A percentile compares a stretch with the other conserved stretches of the same genome.
phyloP scores from a whole-genome alignment of 1,139 yeast species.

The Diutina siamensis region DNA sequence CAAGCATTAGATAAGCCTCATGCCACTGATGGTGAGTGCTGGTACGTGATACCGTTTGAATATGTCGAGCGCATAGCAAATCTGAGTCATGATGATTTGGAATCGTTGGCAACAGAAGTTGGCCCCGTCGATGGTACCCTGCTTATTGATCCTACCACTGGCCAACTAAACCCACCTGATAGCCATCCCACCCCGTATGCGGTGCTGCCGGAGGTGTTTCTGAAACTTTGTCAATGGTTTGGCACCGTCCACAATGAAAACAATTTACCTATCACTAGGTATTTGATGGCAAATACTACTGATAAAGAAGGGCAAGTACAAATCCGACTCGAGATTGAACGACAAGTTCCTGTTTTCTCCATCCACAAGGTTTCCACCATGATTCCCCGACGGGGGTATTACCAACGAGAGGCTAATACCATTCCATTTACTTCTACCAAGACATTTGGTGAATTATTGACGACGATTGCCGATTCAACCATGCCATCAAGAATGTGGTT shows the following conservation, averaged over 20 bases:
- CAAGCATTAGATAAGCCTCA: neutral
- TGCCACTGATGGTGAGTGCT: slow-evolving; percentile 1
- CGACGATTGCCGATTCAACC: slow-evolving; percentile 12
- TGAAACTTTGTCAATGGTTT: slow-evolving; percentile 1
- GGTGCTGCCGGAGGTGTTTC: slow-evolving; percentile 3
- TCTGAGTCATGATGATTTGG: neutral
- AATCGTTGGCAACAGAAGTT: neutral
- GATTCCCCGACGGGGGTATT: slow-evolving; percentile 9
- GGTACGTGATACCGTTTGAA: neutral
- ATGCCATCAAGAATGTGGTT: slow-evolving; percentile 26
- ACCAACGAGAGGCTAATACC: slow-evolving; percentile 10
- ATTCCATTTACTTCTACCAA: slow-evolving; percentile 13
- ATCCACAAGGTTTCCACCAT: slow-evolving; percentile 32
- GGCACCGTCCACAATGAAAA: neutral
- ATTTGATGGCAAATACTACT: neutral
- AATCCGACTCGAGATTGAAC: slow-evolving; percentile 31
- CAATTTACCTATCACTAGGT: neutral
- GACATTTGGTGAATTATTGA: slow-evolving; percentile 22
- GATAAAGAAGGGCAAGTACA: neutral
- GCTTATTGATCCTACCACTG: neutral
- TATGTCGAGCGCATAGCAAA: neutral
- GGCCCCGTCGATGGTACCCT: neutral
- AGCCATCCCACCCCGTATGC: neutral
- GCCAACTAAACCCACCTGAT: neutral
- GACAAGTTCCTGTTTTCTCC: slow-evolving; percentile 37